phyloP scores from a whole-genome alignment of 306 rosid species.

The Malus fusca region DNA sequence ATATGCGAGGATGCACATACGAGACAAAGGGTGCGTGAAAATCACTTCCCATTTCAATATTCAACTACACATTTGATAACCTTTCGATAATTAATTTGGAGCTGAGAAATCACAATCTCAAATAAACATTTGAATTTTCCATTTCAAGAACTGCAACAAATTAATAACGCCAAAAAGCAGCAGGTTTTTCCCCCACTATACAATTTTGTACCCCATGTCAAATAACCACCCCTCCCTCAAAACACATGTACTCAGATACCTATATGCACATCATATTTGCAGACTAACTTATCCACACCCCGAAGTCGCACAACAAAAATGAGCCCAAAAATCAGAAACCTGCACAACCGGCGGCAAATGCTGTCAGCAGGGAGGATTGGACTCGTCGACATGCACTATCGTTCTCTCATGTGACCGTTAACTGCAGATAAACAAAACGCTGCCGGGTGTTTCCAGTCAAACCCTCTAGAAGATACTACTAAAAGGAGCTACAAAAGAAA shows the following conservation, averaged over 20 bases:
- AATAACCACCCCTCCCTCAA: constrained; percentile 26
- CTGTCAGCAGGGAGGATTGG: constrained; percentile 12
- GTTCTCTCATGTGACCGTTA: constrained; percentile 26
- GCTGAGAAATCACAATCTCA: background rate
- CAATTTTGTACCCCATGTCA: constrained; percentile 42
- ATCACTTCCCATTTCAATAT: background rate
- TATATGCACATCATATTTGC: constrained; percentile 34
- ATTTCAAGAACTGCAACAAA: constrained; percentile 23
- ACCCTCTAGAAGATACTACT: constrained; percentile 30
- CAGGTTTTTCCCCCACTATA: constrained; percentile 26
- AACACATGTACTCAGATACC: constrained; percentile 13
- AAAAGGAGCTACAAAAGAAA: constrained; percentile 38
- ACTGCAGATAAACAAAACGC: constrained; percentile 36
- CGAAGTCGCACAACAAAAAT: constrained; percentile 19
- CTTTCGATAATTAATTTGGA: background rate
- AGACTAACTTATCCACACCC: constrained; percentile 21
- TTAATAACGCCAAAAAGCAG: constrained; percentile 17
- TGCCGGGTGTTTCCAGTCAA: constrained; percentile 21
- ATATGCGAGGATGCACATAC: too few species aligned
- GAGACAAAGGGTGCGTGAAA: too few species aligned
- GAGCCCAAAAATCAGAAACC: constrained; percentile 25
- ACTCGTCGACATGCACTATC: constrained; percentile 23
- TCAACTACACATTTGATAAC: background rate
- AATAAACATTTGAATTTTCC: constrained; percentile 8
- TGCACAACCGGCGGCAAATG: constrained; percentile 3